Evolutionary conservation across 345 rosid genomes (phyloP).

Genomic region (Brassica napus): DNA sequence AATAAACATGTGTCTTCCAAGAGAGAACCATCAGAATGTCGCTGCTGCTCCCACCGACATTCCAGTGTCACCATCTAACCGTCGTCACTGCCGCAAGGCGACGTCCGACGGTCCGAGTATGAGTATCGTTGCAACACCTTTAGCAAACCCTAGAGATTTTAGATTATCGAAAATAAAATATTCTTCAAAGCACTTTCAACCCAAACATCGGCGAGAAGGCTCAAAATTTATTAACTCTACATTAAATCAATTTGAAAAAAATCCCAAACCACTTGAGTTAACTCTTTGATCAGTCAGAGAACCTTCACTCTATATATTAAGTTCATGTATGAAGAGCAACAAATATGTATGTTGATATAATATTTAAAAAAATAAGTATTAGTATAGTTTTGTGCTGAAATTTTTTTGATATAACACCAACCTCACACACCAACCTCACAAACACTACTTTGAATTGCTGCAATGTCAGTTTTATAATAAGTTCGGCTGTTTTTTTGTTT

Average conservation of each 20-base stretch:
- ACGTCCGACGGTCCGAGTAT: neutral
- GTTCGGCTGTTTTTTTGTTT: slow-evolving; percentile 21
- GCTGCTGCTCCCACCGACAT: neutral
- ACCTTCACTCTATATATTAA: neutral
- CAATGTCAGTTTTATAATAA: slow-evolving; percentile 10
- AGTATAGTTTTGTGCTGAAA: neutral
- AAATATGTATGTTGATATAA: neutral
- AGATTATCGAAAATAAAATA: neutral
- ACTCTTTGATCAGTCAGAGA: neutral
- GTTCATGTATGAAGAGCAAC: neutral
- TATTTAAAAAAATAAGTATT: neutral
- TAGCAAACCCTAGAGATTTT: neutral
- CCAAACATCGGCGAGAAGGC: neutral
- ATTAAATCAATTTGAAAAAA: neutral
- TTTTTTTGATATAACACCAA: neutral
- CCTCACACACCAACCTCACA: slow-evolving; percentile 13
- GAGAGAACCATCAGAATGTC: neutral
- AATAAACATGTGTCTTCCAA: neutral
- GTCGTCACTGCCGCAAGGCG: neutral
- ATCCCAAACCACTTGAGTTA: neutral
- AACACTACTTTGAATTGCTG: slow-evolving; percentile 9
- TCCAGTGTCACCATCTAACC: neutral
- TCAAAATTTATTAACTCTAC: neutral
- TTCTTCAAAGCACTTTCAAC: neutral
- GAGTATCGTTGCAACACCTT: neutral